Evolutionary conservation across 1,284 basidiomycete species (phyloP), one percentile per base, ranked within the genome.

Genomic region (Pyrrhoderma lamaoense): DNA sequence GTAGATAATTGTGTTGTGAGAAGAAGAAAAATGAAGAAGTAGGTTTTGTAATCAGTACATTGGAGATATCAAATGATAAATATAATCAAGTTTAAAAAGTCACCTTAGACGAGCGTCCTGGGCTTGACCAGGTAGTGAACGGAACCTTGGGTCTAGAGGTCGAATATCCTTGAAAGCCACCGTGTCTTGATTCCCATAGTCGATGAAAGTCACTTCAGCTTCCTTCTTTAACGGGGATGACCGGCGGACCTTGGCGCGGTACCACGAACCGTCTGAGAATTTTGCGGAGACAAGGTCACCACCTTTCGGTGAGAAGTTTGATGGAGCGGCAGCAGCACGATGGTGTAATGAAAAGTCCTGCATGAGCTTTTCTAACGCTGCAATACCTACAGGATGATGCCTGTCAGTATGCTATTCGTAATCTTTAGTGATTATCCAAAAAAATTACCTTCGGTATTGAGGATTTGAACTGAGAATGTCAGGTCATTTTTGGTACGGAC

Each of bases 221-320:
- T 91, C 87, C 65, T 88, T 92, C 71, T 93, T 94, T 46, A 90
- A 62, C 3, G 84, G 80, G 34, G 88, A 93, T 21, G 81, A 73
- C 35, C 87, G 79, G 55, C 85, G 85, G 57, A 96, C 84, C 69
- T 83, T 88, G 39, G 93, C 93, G 51, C 93, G 87, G 67, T 96
- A 97, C 93, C 93, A 97, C 54, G 85, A 77, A 21, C 89, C 86
- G 66, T 96, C 93, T 18, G 85, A 88, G 67, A 89, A 91, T 64
- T 88, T 89, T 8, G 87, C 93, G 19, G 91, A 91, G 16, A 98
- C 90, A 19, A 96, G 74, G 55, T 97, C 93, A 23, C 93, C 93
- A 16, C 76, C 79, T 62, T 79, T 82, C 1, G 93, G 94, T 3
- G 73, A 70, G 63, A 92, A 94, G 47, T 76, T 77, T 23, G 82